A percentile compares a stretch with the other conserved stretches of the same genome.
Conservation (phyloP, 257 asterid genomes). For the Solanum dulcamara region DNA sequence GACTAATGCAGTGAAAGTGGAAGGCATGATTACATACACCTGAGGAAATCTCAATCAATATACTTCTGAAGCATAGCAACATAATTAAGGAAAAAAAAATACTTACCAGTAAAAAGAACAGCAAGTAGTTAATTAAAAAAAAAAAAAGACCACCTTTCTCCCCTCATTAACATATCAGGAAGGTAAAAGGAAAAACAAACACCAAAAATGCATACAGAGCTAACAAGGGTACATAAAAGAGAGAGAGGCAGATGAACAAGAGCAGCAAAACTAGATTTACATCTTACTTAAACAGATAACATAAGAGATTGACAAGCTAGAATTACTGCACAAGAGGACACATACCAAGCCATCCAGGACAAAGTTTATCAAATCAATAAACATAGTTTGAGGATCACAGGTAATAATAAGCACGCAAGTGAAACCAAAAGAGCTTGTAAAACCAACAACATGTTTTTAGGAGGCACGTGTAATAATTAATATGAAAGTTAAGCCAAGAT, state of each 20-base stretch:
- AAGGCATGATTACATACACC: slow-evolving; percentile 11
- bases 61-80: neutral
- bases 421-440: neutral
- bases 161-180: neutral
- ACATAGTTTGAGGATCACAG: neutral
- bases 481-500: neutral
- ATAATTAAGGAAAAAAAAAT: neutral
- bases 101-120: neutral
- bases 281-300: neutral
- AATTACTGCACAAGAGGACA: neutral
- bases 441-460: neutral
- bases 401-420: neutral
- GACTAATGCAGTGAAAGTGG: slow-evolving; percentile 10
- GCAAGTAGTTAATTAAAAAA: neutral
- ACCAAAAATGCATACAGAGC: neutral
- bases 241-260: neutral
- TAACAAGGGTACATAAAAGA: neutral
- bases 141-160: neutral
- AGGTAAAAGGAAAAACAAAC: neutral
- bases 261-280: neutral
- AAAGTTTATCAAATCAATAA: neutral
- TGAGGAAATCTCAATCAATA: neutral
- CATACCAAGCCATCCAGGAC: neutral
- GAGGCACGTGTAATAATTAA: neutral
- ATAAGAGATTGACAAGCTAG: neutral